A percentile compares a stretch with the other conserved stretches of the same genome.
These are phyloP conservation scores for Pharnaceum exiguum DNA, from an alignment of 148 eudicot genomes.

Conservation along the genomic window DNA sequence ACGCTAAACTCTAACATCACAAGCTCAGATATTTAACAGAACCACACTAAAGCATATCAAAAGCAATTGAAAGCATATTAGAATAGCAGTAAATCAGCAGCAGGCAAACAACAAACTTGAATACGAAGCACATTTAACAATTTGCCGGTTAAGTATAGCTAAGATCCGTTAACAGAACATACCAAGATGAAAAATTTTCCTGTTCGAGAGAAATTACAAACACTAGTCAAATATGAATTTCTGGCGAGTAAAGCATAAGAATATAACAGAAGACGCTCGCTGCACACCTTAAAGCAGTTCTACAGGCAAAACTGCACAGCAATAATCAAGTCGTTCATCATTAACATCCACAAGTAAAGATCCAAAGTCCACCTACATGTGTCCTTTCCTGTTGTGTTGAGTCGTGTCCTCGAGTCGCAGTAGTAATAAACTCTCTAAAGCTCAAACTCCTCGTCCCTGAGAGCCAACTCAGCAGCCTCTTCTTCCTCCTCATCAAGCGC, in stretches of 20 bases:
- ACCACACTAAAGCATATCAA: too few relatives aligned
- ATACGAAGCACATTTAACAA: slow-evolving; percentile 10
- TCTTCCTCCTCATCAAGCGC: slow-evolving; percentile 88
- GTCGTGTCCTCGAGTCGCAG: slow-evolving; percentile 11
- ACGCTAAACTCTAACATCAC: too few relatives aligned
- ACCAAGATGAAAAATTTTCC: slow-evolving; percentile 7
- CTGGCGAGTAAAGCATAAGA: not conserved
- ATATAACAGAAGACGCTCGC: slow-evolving; percentile 14
- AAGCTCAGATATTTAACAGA: too few relatives aligned
- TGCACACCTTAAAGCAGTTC: slow-evolving; percentile 13
- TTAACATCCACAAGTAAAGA: too few relatives aligned
- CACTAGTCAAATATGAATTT: slow-evolving; percentile 3
- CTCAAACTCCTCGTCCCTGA: slow-evolving; percentile 78
- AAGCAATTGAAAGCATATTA: too few relatives aligned
- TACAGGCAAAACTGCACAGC: slow-evolving; percentile 17
- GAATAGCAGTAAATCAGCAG: too few relatives aligned
- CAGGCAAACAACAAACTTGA: not conserved
- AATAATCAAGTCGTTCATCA: slow-evolving; percentile 16
- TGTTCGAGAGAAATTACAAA: slow-evolving; percentile 19
- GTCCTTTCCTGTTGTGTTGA: too few relatives aligned
- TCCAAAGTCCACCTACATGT: too few relatives aligned
- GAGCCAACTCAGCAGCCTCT: slow-evolving; percentile 93
- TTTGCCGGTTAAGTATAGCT: slow-evolving; percentile 7
- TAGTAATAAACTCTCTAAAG: slow-evolving; percentile 33
- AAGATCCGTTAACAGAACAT: slow-evolving; percentile 12